Base-by-base conservation (phyloP, 106 monocot species). In the Platanthera guangdongensis region DNA sequence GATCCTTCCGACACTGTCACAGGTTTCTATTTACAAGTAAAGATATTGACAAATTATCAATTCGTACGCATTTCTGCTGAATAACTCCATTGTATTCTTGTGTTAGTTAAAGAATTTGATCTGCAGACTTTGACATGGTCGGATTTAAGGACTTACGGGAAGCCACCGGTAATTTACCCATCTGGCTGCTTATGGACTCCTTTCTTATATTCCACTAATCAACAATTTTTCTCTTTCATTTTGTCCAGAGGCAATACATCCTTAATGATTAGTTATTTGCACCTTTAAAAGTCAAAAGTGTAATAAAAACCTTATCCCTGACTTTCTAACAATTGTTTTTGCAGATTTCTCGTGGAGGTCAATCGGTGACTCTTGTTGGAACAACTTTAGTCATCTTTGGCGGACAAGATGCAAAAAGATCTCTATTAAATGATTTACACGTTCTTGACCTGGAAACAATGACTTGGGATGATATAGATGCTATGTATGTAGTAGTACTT, bases 371-470 rank as follows among this genome's bases (percentile, higher is more conserved):
- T 47, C 90, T 94, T 76, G 99, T 99, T 65, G 94, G 94, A 47
- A 81, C 82, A 39, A 99, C 84, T 71, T 83, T 99, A 77, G 90
- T 99, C 49, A 87, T 99, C 72, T 99, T 99, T 87, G 99, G 99
- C 71, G 99, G 99, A 59, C 90, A 99, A 90, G 94, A 99, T 92
- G 94, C 94, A 49, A 99, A 92, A 54, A 88, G 99, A 82, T 82
- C 88, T 85, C 85, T 99, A 50, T 81, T 99, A 68, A 99, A 99
- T 86, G 99, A 99, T 78, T 72, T 99, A 71, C 89, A 99, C 78
- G 88, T 99, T 78, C 99, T 99, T 87, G 99, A 99, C 84, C 84
- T 99, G 78, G 94, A 99, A 81, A 90, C 94, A 67, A 99, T 99
- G 99, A 99, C 99, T 9, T 99, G 99, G 99, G 92, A 99, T 73